phyloP scores from a whole-genome alignment of 2,329 filamentous ascomycete species.

The Diaporthe sp. region DNA sequence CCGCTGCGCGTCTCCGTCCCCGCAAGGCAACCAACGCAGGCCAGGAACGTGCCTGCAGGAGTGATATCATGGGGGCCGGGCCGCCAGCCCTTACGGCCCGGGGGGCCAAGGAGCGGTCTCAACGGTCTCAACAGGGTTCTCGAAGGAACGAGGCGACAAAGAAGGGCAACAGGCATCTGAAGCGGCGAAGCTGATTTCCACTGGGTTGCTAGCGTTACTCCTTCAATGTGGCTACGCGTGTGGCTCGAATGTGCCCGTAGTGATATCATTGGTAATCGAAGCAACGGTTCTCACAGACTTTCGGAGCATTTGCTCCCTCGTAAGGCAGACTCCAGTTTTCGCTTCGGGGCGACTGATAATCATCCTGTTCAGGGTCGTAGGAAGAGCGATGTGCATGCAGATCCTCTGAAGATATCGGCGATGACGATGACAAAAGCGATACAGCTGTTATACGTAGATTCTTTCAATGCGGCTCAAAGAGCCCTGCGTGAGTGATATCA shows the following conservation, averaged over 20 bases:
- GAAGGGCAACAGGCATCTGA: not conserved
- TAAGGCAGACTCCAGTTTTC: constrained; percentile 17
- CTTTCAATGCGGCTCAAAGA: constrained; percentile 17
- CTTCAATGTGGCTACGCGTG: not conserved
- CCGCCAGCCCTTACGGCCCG: not conserved
- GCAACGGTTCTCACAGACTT: not conserved
- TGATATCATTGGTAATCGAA: constrained; percentile 9
- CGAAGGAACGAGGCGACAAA: not conserved
- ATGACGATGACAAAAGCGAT: not conserved
- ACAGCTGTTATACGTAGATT: not conserved
- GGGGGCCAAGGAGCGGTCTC: not conserved
- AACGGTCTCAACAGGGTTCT: not conserved
- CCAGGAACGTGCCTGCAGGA: not conserved
- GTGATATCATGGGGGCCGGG: constrained; percentile 32
- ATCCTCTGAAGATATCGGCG: constrained; percentile 9
- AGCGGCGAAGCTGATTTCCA: not conserved
- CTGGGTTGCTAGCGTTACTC: not conserved
- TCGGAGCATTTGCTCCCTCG: constrained; percentile 22
- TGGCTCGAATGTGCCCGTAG: not conserved
- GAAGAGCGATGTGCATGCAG: not conserved
- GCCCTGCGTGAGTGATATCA: constrained; percentile 36
- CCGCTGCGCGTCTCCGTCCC: not conserved
- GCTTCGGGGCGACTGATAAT: constrained; percentile 15
- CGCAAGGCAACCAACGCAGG: not conserved
- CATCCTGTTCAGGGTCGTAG: constrained; percentile 2